These are phyloP conservation scores for Macadamia integrifolia DNA, from an alignment of 164 flowering plant genomes.

Conservation along the genomic window DNA sequence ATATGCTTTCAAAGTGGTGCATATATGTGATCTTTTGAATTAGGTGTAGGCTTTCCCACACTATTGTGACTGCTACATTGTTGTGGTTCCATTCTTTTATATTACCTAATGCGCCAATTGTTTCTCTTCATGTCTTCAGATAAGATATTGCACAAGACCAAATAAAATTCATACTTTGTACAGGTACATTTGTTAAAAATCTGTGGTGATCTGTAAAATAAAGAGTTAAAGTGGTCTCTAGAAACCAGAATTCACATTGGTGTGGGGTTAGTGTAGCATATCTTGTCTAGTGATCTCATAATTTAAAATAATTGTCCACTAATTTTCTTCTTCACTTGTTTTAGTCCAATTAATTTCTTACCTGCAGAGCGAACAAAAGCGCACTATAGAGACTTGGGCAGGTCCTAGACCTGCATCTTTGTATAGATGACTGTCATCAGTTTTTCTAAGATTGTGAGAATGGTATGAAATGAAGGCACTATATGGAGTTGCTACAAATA, in stretches of 20 bases:
- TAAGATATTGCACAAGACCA: neutral
- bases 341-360: no score
- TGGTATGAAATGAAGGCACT: no score
- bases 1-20: neutral
- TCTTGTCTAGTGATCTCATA: slow-evolving; percentile 1
- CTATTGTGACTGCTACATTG: neutral
- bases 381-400: no score
- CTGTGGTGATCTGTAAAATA: neutral
- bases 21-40: no score
- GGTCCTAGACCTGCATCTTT: no score
- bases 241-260: neutral
- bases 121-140: neutral
- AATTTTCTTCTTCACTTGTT: neutral
- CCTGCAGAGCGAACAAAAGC: no score
- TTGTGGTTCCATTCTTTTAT: neutral
- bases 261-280: slow-evolving; percentile 7
- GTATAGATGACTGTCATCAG: no score
- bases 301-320: neutral
- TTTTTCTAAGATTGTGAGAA: no score
- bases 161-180: neutral
- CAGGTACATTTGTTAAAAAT: neutral
- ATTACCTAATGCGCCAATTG: no score
- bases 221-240: neutral
- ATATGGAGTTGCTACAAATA: no score
- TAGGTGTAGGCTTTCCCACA: no score